Evolutionary conservation across 768 basidiomycete species (phyloP).

Genomic region (Boletus tomentosulus): DNA sequence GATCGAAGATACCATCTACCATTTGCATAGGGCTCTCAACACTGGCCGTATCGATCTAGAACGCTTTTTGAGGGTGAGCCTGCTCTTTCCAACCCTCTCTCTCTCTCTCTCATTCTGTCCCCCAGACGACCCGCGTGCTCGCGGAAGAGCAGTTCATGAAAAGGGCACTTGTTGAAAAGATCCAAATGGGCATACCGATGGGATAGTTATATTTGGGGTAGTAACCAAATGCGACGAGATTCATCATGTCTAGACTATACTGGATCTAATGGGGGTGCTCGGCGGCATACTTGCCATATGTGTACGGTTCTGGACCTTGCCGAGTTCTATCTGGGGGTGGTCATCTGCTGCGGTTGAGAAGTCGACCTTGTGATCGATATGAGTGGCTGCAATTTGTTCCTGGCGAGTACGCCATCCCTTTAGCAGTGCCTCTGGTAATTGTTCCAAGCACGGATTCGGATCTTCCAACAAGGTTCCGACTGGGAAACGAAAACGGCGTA

Average conservation of each 20-base stretch:
- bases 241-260: conserved; percentile 19
- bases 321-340: conserved; percentile 20
- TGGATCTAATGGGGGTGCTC: conserved; percentile 30
- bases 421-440: conserved; percentile 30
- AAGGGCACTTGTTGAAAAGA: conserved; percentile 91
- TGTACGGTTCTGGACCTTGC: conserved; percentile 30
- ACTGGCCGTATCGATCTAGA: conserved; percentile 90
- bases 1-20: conserved; percentile 97
- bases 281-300: conserved; percentile 37
- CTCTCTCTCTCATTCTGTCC: conserved; percentile 15
- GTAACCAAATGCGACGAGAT: conserved; percentile 24
- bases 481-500: conserved; percentile 19
- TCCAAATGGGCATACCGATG: conserved; percentile 57
- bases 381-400: conserved; percentile 27
- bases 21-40: conserved; percentile 90
- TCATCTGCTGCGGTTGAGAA: conserved; percentile 22
- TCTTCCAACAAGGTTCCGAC: conserved; percentile 30
- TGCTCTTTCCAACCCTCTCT: conserved; percentile 13
- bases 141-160: conserved; percentile 98
- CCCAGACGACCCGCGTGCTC: conserved; percentile 74
- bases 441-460: conserved; percentile 30
- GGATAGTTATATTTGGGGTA: conserved; percentile 37
- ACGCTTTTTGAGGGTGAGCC: conserved; percentile 81
- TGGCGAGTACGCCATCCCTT: conserved; percentile 20
- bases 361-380: conserved; percentile 19